Conservation (phyloP, 371 early-diverging fungal genomes). For the Mucor sp. region DNA sequence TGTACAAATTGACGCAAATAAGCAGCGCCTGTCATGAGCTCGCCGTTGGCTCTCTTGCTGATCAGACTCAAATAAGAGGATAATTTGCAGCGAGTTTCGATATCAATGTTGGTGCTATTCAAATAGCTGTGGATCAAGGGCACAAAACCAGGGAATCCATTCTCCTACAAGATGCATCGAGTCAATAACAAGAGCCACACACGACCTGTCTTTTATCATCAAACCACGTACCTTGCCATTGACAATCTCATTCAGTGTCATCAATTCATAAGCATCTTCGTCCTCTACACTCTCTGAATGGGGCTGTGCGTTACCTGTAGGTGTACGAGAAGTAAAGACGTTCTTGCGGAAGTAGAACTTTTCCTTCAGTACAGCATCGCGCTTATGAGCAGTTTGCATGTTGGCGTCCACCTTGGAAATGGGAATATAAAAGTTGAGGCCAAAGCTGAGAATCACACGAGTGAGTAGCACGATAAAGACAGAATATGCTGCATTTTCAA, state of each 20-base stretch:
- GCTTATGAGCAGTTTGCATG: constrained; percentile 87
- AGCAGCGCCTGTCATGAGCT: constrained; percentile 85
- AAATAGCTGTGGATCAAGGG: constrained; percentile 84
- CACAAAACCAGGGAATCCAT: constrained; percentile 85
- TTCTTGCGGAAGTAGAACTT: constrained; percentile 92
- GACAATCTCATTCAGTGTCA: constrained; percentile 94
- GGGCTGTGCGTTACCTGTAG: constrained; percentile 4
- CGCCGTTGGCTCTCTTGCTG: constrained; percentile 78
- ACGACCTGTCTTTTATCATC: constrained; percentile 12
- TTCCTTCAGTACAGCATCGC: constrained; percentile 80
- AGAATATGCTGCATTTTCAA: constrained; percentile 97
- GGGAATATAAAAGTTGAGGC: constrained; percentile 96
- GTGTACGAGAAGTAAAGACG: constrained; percentile 52
- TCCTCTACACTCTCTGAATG: constrained; percentile 18
- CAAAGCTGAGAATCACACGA: constrained; percentile 87
- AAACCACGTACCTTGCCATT: constrained; percentile 74
- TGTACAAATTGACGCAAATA: constrained; percentile 92
- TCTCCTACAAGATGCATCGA: constrained; percentile 25
- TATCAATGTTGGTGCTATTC: constrained; percentile 68
- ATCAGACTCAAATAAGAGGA: constrained; percentile 83
- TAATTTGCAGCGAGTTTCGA: constrained; percentile 69
- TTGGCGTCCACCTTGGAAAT: constrained; percentile 96
- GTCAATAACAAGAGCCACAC: too few species aligned
- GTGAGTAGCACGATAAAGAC: constrained; percentile 94
- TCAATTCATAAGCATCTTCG: constrained; percentile 71